A percentile compares a stretch with the other conserved stretches of the same genome.
These are phyloP conservation scores for Diaporthe sp. DNA, from an alignment of 2,329 filamentous ascomycete species.

Conservation along the genomic window DNA sequence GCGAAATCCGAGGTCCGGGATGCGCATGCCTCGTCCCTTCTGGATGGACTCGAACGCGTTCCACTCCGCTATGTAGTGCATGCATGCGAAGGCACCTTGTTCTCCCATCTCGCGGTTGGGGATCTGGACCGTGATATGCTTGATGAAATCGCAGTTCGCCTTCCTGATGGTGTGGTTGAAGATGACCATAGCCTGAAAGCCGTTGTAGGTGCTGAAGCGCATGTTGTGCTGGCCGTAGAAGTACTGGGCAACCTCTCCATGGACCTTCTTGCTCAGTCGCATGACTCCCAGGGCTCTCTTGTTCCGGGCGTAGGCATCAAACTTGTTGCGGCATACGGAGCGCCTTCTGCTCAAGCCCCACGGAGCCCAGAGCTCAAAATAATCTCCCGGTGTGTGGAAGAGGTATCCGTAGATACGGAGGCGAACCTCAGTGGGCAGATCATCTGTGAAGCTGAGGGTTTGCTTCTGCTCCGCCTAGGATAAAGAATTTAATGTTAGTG, in stretches of 20 bases:
- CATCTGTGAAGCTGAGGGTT: neutral
- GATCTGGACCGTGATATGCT: neutral
- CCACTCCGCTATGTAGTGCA: neutral
- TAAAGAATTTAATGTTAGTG: too few species aligned
- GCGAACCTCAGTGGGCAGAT: neutral
- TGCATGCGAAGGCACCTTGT: neutral
- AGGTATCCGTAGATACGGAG: neutral
- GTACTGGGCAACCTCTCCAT: neutral
- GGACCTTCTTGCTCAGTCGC: neutral
- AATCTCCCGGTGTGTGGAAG: neutral
- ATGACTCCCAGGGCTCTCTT: neutral
- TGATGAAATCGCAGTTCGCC: neutral
- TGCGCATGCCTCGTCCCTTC: neutral
- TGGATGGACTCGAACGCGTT: too few species aligned
- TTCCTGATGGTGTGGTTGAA: neutral
- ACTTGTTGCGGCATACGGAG: neutral
- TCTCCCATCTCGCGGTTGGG: neutral
- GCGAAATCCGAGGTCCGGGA: neutral
- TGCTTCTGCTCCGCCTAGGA: neutral
- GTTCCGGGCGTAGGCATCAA: neutral
- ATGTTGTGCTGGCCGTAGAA: neutral
- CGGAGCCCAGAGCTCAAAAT: neutral
- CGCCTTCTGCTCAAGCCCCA: accelerated
- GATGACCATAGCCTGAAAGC: neutral
- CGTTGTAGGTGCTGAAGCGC: neutral